Evolutionary conservation across 2,329 filamentous ascomycete genomes (phyloP).

Genomic region (Colletotrichum aenigma): DNA sequence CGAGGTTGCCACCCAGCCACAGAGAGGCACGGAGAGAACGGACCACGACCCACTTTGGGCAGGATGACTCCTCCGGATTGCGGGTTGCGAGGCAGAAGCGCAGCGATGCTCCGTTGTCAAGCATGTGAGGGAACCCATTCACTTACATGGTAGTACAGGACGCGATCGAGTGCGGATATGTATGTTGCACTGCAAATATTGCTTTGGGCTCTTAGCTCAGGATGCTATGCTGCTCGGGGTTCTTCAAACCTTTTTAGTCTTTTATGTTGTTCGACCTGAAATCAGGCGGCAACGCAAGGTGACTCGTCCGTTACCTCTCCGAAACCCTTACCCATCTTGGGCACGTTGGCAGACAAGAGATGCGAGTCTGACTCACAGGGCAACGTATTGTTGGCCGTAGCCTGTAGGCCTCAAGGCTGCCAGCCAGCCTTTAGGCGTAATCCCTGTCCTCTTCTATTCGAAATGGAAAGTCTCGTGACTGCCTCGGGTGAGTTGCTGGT

Average conservation of each 20-base stretch:
- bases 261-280: background rate
- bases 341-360: background rate
- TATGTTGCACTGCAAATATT: background rate
- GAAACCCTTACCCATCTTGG: background rate
- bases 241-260: background rate
- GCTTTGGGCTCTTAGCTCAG: background rate
- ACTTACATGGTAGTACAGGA: background rate
- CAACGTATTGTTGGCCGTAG: background rate
- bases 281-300: slow-evolving; percentile 5
- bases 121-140: slow-evolving; percentile 4
- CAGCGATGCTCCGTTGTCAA: background rate
- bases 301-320: background rate
- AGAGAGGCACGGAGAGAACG: background rate
- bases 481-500: background rate
- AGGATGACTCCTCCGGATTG: background rate
- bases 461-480: background rate
- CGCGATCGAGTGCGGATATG: background rate
- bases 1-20: background rate
- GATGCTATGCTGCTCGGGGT: background rate
- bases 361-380: slow-evolving; percentile 3
- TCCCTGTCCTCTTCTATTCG: background rate
- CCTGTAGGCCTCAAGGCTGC: background rate
- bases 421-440: background rate
- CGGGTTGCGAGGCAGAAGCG: background rate
- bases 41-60: background rate